These are phyloP conservation scores for Vaccinium corymbosum DNA, from an alignment of 148 eudicot genomes.

Conservation along the genomic window DNA sequence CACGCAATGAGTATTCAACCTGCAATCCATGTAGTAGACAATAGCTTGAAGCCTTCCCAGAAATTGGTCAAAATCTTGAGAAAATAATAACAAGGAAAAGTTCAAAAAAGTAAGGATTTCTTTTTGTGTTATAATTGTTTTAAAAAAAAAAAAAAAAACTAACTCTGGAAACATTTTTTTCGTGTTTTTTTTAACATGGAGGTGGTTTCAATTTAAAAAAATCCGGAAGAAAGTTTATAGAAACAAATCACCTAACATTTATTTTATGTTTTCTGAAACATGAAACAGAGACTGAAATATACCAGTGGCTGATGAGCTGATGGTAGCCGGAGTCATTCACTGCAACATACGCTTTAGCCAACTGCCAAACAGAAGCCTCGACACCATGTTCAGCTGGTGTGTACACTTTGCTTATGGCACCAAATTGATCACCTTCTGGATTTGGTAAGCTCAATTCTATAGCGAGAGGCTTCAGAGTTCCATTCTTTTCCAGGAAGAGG, in stretches of 20 bases:
- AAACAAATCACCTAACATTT: too few species aligned
- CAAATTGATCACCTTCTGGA: conserved; percentile 50
- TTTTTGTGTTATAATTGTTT: too few species aligned
- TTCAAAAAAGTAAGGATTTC: too few species aligned
- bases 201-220: too few species aligned
- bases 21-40: conserved; percentile 14
- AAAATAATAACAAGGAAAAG: neutral
- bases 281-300: neutral
- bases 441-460: conserved; percentile 73
- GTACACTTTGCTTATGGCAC: conserved; percentile 57
- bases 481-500: conserved; percentile 60
- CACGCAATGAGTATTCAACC: conserved; percentile 61
- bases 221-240: neutral
- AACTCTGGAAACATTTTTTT: too few species aligned
- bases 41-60: neutral
- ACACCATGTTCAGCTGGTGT: conserved; percentile 58
- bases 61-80: too few species aligned
- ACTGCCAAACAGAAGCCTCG: conserved; percentile 51
- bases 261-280: too few species aligned
- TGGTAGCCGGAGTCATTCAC: conserved; percentile 68
- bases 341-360: conserved; percentile 73
- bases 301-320: conserved; percentile 80
- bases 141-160: too few species aligned
- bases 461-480: conserved; percentile 65
- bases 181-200: too few species aligned